phyloP scores from a whole-genome alignment of 495 filamentous ascomycete species.

The Lophiostoma macrostomum region DNA sequence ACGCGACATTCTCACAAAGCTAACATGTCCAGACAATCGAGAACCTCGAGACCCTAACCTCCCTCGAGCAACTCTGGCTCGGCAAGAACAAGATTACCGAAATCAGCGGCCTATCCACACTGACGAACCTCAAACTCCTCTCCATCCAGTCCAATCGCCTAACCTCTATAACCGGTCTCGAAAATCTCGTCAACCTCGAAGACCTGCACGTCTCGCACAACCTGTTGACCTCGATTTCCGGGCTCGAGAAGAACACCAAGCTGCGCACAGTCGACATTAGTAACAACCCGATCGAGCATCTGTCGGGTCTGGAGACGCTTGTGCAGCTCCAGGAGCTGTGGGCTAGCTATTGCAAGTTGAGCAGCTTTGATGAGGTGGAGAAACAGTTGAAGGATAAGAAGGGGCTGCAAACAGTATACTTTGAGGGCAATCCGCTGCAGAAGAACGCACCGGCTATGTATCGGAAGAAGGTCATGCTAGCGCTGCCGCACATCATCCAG shows the following conservation, averaged over 20 bases:
- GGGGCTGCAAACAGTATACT: conserved; percentile 86
- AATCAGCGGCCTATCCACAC: conserved; percentile 67
- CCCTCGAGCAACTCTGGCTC: conserved; percentile 86
- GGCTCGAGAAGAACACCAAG: conserved; percentile 63
- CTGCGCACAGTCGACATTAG: conserved; percentile 85
- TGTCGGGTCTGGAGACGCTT: conserved; percentile 67
- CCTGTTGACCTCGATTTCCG: conserved; percentile 71
- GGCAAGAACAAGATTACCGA: conserved; percentile 97
- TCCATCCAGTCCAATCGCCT: conserved; percentile 98
- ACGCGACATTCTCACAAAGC: conserved; percentile 9
- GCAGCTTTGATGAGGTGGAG: conserved; percentile 80
- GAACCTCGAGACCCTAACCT: conserved; percentile 72
- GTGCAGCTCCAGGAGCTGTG: conserved; percentile 82
- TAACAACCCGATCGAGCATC: conserved; percentile 76
- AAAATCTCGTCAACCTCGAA: conserved; percentile 71
- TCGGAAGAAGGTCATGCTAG: conserved; percentile 86
- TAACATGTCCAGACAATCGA: conserved; percentile 64
- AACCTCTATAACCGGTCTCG: conserved; percentile 71
- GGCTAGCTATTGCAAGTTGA: conserved; percentile 84
- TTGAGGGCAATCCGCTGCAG: conserved; percentile 94
- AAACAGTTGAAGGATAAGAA: conserved; percentile 72
- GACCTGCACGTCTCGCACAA: conserved; percentile 99
- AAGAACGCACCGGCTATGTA: conserved; percentile 70
- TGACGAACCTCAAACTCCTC: conserved; percentile 80
- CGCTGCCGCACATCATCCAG: conserved; percentile 81